Conservation (phyloP, 495 filamentous ascomycete species). For the Lepraria neglecta region DNA sequence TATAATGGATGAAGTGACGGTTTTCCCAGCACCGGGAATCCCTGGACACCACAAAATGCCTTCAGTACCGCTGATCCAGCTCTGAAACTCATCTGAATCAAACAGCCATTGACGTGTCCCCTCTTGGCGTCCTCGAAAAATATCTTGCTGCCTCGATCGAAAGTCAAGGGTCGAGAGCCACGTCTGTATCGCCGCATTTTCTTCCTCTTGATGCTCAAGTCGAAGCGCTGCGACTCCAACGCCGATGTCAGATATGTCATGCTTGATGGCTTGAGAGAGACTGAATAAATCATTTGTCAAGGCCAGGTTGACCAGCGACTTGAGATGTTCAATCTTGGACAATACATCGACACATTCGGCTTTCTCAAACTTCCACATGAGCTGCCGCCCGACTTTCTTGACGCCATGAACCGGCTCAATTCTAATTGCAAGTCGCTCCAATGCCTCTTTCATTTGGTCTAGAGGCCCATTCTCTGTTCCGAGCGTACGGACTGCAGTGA, state of each 20-base stretch:
- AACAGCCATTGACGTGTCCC: constrained; percentile 44
- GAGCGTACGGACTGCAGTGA: not conserved
- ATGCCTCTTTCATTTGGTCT: not conserved
- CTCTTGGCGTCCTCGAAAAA: constrained; percentile 30
- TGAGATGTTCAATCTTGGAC: constrained; percentile 2
- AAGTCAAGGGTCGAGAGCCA: constrained; percentile 27
- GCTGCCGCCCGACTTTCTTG: not conserved
- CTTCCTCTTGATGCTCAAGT: constrained; percentile 4
- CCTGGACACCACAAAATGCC: constrained; percentile 43
- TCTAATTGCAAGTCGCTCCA: not conserved
- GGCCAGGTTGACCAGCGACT: constrained; percentile 1
- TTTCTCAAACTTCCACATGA: constrained; percentile 5
- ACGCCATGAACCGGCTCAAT: not conserved
- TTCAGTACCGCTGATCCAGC: constrained; percentile 29
- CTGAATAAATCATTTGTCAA: not conserved
- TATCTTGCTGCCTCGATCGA: constrained; percentile 23
- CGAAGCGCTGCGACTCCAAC: not conserved
- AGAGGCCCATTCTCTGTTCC: constrained; percentile 11
- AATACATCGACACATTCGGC: not conserved
- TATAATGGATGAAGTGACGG: constrained; percentile 36
- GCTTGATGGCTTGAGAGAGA: not conserved
- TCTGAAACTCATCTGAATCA: constrained; percentile 31
- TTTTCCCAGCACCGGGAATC: constrained; percentile 40
- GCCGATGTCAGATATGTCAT: not conserved
- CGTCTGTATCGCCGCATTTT: not conserved